These are phyloP conservation scores for Ogataea trehalophila DNA, from an alignment of 805 yeast species.

Conservation along the genomic window DNA sequence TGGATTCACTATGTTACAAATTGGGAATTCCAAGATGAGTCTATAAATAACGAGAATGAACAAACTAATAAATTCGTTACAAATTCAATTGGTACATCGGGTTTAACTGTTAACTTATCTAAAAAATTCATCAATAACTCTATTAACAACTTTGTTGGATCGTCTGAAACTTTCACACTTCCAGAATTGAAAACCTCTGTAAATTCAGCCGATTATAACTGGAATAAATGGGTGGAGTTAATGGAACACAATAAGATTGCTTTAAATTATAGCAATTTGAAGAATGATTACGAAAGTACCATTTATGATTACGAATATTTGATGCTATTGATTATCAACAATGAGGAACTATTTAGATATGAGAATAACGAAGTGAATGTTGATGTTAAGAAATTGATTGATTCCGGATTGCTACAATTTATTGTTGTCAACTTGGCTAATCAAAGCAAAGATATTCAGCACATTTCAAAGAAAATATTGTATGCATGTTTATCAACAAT, in stretches of 20 bases:
- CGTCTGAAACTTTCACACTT: constrained; percentile 23
- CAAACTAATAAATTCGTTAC: constrained; percentile 8
- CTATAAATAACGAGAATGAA: not conserved
- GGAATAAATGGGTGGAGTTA: constrained; percentile 29
- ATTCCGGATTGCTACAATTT: constrained; percentile 49
- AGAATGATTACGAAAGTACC: constrained; percentile 25
- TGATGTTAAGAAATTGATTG: constrained; percentile 53
- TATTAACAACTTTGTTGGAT: constrained; percentile 30
- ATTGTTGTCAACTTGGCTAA: constrained; percentile 44
- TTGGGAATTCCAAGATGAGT: constrained; percentile 55
- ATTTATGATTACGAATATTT: constrained; percentile 71
- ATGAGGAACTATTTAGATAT: constrained; percentile 52
- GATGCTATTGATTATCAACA: constrained; percentile 54
- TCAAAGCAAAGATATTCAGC: constrained; percentile 20
- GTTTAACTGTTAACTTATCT: constrained; percentile 47
- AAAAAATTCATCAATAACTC: constrained; percentile 47
- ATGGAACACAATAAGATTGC: constrained; percentile 19
- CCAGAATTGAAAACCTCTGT: constrained; percentile 18
- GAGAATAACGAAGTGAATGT: constrained; percentile 27
- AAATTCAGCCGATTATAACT: constrained; percentile 11
- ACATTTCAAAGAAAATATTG: constrained; percentile 41
- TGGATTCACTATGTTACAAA: constrained; percentile 62
- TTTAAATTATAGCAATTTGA: constrained; percentile 8
- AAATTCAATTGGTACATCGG: constrained; percentile 13
- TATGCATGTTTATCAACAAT: constrained; percentile 40